Percentiles rank a stretch among this genome's conserved stretches.
phyloP scores from a whole-genome alignment of 2,329 filamentous ascomycete genomes.

The Harringtonia aguacate region DNA sequence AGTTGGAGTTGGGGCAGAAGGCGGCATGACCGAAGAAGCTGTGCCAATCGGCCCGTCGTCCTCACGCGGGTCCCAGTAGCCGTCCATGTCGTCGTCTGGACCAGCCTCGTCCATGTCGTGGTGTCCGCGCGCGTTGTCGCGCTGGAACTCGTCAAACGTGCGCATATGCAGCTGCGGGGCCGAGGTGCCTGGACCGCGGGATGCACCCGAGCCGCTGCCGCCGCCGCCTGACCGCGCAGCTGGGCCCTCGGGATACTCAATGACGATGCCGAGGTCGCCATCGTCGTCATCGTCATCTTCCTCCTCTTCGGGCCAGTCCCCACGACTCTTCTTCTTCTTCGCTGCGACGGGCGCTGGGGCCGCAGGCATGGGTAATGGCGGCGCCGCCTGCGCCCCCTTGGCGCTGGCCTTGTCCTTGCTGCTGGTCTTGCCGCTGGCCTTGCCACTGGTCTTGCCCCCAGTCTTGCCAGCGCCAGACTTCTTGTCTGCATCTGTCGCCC shows the following conservation, averaged over 20 bases:
- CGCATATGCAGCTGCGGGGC: conserved; percentile 8
- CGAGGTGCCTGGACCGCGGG: conserved; percentile 19
- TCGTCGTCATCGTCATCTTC: conserved; percentile 45
- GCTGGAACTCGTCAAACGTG: conserved; percentile 13
- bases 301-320: conserved; percentile 26
- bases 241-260: conserved; percentile 50
- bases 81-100: conserved; percentile 13
- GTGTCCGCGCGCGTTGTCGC: conserved; percentile 3
- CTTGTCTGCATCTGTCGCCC: not conserved
- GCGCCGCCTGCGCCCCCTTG: conserved; percentile 4
- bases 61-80: conserved; percentile 9
- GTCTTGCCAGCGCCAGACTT: not conserved
- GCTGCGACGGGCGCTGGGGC: conserved; percentile 2
- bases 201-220: not conserved
- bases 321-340: conserved; percentile 19
- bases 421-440: not conserved
- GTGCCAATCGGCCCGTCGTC: conserved; percentile 2
- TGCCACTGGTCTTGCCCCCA: not conserved
- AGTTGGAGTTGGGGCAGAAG: not conserved
- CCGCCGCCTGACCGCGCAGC: not conserved
- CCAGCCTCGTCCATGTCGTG: conserved; percentile 18
- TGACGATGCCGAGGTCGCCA: conserved; percentile 44
- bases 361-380: conserved; percentile 16
- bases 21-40: not conserved
- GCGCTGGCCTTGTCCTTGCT: not conserved